Evolutionary conservation across 2,329 filamentous ascomycete genomes (phyloP), one percentile per base, ranked within the genome.

Genomic region (Beauveria sp.): DNA sequence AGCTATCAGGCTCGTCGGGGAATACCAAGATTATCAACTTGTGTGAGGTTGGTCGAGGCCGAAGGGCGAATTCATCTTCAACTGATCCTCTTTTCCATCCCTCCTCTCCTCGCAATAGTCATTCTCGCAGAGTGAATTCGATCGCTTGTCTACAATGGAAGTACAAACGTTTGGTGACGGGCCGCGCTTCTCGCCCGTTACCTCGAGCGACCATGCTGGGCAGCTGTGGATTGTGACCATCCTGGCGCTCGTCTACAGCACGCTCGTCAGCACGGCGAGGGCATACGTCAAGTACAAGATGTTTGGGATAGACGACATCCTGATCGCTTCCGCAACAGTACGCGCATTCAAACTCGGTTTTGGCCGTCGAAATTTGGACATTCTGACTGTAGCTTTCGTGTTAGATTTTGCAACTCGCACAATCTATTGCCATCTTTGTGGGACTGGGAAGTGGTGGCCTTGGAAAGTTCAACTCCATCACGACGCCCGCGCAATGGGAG

Each of bases 141-240:
- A 9, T n/a, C 43, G 2, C 40, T 37, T 37, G 9, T 9, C 3
- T 6, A 18, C 37, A 12, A 62, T 62, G 60, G 30, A 54, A 6
- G 40, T 40, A 24, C 22, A 16, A n/a, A 9, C 24, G 0, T 37
- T 60, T 34, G 47, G 44, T 28, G 50, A 53, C 34, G 48, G 40
- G 20, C 59, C 59, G 16, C 62, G 64, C 9, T 66, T 66, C 41
- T 65, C 65, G 40, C 64, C 64, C 5, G 59, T 65, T 37, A 41
- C 37, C 5, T 48, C 26, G 5, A 61, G 61, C 30, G 65, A 66
- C 43, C 62, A 64, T 40, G 65, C 65, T 5, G 65, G 65, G 1
- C 58, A 66, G 14, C 40, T 65, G 26, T 65, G 64, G 66, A 65
- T 66, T 46, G 44, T 65, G 6, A 61, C 64, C 2, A 65, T 66